Evolutionary conservation across 768 basidiomycete species (phyloP).

Genomic region (Pleurotus cornucopiae): DNA sequence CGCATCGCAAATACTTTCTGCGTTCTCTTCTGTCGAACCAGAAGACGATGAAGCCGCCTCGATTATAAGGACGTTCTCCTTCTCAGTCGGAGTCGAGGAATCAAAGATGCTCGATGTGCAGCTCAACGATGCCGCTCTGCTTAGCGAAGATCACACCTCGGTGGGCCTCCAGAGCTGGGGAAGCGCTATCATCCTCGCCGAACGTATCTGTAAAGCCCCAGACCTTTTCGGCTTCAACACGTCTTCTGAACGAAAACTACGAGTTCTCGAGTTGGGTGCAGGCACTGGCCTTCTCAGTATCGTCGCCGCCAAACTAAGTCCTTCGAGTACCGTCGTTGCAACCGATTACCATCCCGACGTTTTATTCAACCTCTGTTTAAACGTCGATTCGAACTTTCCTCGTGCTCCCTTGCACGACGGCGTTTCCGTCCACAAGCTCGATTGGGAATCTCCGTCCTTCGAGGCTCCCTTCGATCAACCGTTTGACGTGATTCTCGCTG

Average conservation of each 20-base stretch:
- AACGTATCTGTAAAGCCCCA: constrained; percentile 52
- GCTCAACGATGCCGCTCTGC: constrained; percentile 67
- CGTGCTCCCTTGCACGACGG: constrained; percentile 12
- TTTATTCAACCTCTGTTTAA: constrained; percentile 58
- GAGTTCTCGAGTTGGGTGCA: constrained; percentile 78
- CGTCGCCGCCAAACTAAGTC: constrained; percentile 43
- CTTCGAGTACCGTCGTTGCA: constrained; percentile 42
- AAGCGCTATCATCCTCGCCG: constrained; percentile 67
- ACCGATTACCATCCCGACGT: constrained; percentile 82
- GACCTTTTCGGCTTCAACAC: constrained; percentile 30
- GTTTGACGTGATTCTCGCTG: constrained; percentile 73
- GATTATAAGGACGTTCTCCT: constrained; percentile 53
- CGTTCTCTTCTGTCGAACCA: constrained; percentile 39
- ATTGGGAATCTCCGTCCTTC: constrained; percentile 55
- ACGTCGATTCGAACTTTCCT: constrained; percentile 52
- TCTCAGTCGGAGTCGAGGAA: constrained; percentile 19
- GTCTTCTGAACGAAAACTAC: constrained; percentile 18
- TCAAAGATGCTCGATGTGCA: constrained; percentile 37
- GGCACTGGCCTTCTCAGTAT: constrained; percentile 85
- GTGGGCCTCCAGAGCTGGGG: constrained; percentile 88
- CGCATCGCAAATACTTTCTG: constrained; percentile 53
- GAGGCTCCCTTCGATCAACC: constrained; percentile 29
- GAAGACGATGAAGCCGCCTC: constrained; percentile 34
- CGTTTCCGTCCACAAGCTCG: constrained; percentile 48
- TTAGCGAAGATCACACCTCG: constrained; percentile 65